Conservation (phyloP, 768 basidiomycete species). For the Rhodocollybia butyracea region DNA sequence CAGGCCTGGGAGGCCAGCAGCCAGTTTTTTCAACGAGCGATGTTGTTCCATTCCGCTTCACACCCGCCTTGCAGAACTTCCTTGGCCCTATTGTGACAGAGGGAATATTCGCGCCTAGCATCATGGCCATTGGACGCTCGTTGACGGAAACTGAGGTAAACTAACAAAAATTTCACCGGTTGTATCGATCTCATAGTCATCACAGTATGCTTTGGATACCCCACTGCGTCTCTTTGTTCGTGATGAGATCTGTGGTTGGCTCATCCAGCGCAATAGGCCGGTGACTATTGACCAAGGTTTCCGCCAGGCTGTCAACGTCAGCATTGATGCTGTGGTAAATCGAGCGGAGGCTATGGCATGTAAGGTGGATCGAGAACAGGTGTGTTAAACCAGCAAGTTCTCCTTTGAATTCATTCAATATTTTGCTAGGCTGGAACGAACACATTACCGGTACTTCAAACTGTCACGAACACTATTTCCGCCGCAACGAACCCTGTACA, state of each 20-base stretch:
- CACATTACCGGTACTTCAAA: constrained; percentile 66
- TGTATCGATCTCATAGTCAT: constrained; percentile 5
- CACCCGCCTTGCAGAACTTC: constrained; percentile 94
- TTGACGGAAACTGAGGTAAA: constrained; percentile 89
- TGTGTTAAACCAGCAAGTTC: constrained; percentile 29
- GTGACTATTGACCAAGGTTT: constrained; percentile 57
- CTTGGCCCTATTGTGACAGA: constrained; percentile 87
- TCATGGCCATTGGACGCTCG: constrained; percentile 88
- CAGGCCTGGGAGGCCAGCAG: constrained; percentile 40
- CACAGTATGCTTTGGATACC: constrained; percentile 87
- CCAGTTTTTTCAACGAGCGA: constrained; percentile 78
- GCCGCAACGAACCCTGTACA: constrained; percentile 84
- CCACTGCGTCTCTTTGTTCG: constrained; percentile 88
- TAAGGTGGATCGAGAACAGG: constrained; percentile 82
- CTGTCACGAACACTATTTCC: constrained; percentile 78
- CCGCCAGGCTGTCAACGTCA: constrained; percentile 50
- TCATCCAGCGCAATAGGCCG: constrained; percentile 54
- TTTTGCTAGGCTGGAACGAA: constrained; percentile 19
- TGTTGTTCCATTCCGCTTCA: constrained; percentile 93
- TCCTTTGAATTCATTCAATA: not conserved
- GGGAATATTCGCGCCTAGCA: constrained; percentile 80
- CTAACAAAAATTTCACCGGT: constrained; percentile 5
- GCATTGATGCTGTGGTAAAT: constrained; percentile 70
- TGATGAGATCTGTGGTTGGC: constrained; percentile 87
- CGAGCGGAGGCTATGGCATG: constrained; percentile 83